Evolutionary conservation across 2,329 filamentous ascomycete species (phyloP), one percentile per base, ranked within the genome.

Genomic region (Pseudogymnoascus sp.): DNA sequence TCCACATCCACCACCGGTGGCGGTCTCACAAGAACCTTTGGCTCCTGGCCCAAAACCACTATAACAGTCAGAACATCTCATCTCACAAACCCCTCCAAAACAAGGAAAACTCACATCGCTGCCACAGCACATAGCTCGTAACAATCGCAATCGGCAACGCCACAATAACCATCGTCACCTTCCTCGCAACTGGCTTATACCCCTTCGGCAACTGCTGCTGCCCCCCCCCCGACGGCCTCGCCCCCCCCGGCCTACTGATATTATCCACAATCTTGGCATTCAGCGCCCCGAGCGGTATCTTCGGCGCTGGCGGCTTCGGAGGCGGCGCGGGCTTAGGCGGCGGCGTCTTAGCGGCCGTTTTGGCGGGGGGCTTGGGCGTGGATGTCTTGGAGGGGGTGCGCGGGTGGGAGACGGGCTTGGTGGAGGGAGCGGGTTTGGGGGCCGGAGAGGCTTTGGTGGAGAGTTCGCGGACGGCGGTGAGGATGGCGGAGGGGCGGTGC

Each of bases 111-210:
- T 67, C 47, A 74, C 72, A 62, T 68, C 71, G 66, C 50, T 74
- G 64, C 62, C 69, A 74, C n/a, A 74, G 61, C 21, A 73, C 67
- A 62, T 69, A 74, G 60, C 71, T 72, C 35, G 72, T 73, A 9
- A 73, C 72, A 63, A 74, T 65, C 13, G 64, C 42, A 65, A 74
- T 71, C 17, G 72, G 72, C 67, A 72, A 36, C 0, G 71, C 72
- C 8, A 73, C 70, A 65, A 74, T 72, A 23, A 67, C 64, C 66
- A 68, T 69, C 4, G 71, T 72, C 17, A 73, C 65, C 60, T 68
- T 73, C 63, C 71, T 70, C 15, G 71, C 70, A 8, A 67, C 67
- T 2, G 61, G 35, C 28, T 71, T 71, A 53, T 74, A 74, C 61
- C 69, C 70, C 23, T 63, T 64, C 1, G 72, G 71, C 50, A 73